phyloP scores from a whole-genome alignment of 805 yeast genomes.

The Metschnikowia shivogae region DNA sequence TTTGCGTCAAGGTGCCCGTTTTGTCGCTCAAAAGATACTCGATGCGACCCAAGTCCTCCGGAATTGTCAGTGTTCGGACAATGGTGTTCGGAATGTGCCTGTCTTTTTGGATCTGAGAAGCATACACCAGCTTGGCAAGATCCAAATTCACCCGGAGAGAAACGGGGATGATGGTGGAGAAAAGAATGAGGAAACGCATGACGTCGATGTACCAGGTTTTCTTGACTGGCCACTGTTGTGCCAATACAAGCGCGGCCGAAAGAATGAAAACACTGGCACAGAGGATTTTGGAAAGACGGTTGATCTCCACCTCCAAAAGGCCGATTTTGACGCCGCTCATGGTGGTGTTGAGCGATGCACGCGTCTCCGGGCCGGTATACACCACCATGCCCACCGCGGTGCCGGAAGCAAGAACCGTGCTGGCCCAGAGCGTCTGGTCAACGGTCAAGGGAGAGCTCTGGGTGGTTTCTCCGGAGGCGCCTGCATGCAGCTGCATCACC shows the following conservation, averaged over 20 bases:
- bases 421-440: slow-evolving; percentile 97
- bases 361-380: slow-evolving; percentile 89
- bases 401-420: slow-evolving; percentile 94
- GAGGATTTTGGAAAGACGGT: slow-evolving; percentile 78
- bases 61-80: slow-evolving; percentile 95
- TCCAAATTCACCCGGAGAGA: slow-evolving; percentile 91
- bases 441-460: slow-evolving; percentile 61
- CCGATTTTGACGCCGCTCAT: slow-evolving; percentile 85
- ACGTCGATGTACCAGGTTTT: slow-evolving; percentile 84
- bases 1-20: slow-evolving; percentile 96
- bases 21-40: slow-evolving; percentile 91
- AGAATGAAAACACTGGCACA: slow-evolving; percentile 82
- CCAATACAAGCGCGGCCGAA: slow-evolving; percentile 71
- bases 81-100: slow-evolving; percentile 74
- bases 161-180: slow-evolving; percentile 95
- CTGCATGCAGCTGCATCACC: slow-evolving; percentile 38
- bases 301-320: slow-evolving; percentile 84
- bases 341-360: slow-evolving; percentile 93
- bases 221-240: slow-evolving; percentile 63
- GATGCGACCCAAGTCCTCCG: slow-evolving; percentile 94
- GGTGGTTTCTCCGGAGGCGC: slow-evolving; percentile 19
- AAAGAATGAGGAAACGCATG: slow-evolving; percentile 83
- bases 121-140: slow-evolving; percentile 92
- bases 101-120: slow-evolving; percentile 92
- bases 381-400: slow-evolving; percentile 82